Evolutionary conservation across 2,329 filamentous ascomycete genomes (phyloP).

Genomic region (Colletotrichum trifolii): DNA sequence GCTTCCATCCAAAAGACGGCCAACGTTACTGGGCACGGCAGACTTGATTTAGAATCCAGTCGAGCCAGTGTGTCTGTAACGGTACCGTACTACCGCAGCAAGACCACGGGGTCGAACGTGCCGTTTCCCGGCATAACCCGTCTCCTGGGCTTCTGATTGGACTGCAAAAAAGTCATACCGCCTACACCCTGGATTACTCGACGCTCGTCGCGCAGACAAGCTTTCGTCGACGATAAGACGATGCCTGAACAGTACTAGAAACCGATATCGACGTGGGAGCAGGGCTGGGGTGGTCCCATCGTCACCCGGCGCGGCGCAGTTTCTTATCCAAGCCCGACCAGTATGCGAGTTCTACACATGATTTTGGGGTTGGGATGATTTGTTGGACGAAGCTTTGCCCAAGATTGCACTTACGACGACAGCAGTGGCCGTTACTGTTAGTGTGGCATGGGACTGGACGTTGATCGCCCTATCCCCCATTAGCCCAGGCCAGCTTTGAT

Average conservation of each 20-base stretch:
- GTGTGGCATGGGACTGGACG: background rate
- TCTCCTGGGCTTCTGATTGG: constrained; percentile 4
- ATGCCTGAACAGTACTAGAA: background rate
- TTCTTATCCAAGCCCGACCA: constrained; percentile 1
- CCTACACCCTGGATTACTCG: constrained; percentile 20
- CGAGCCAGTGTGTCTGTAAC: constrained; percentile 5
- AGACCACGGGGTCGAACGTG: constrained; percentile 15
- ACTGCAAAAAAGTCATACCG: background rate
- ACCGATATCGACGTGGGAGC: constrained; percentile 4
- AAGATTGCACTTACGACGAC: background rate
- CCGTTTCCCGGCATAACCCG: constrained; percentile 6
- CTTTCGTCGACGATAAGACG: constrained; percentile 29
- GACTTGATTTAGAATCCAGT: background rate
- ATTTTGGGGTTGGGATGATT: background rate
- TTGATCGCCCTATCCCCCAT: constrained; percentile 3
- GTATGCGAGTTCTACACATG: background rate
- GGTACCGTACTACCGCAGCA: background rate
- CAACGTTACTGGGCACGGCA: too few species aligned
- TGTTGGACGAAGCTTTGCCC: constrained; percentile 6
- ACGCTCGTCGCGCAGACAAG: constrained; percentile 16
- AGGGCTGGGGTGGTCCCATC: constrained; percentile 9
- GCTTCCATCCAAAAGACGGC: too few species aligned
- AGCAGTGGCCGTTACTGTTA: background rate
- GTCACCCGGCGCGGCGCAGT: constrained; percentile 22
- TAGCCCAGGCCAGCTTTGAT: constrained; percentile 16